phyloP scores from a whole-genome alignment of 2,329 filamentous ascomycete genomes.

The Fusarium sp. region DNA sequence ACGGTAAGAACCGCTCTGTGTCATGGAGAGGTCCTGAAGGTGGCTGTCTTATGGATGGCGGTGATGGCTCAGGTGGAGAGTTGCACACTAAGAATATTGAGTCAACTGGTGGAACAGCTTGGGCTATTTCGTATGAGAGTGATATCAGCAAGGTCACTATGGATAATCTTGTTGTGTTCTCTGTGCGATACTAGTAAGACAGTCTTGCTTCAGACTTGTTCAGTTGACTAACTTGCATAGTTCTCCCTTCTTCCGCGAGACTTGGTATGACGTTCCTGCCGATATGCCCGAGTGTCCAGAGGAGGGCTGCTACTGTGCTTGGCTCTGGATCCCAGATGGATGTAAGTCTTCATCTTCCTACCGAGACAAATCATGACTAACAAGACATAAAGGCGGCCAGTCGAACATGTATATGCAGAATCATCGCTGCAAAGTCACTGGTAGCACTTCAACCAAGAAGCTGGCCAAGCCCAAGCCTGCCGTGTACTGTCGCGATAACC shows the following conservation, averaged over 20 bases:
- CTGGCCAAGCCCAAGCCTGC: constrained; percentile 56
- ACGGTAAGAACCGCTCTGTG: constrained; percentile 58
- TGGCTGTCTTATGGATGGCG: constrained; percentile 43
- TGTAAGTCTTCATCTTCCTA: constrained; percentile 19
- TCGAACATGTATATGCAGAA: constrained; percentile 59
- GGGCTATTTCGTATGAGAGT: constrained; percentile 61
- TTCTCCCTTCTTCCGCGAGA: constrained; percentile 47
- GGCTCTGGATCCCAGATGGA: constrained; percentile 48
- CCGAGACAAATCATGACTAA: neutral
- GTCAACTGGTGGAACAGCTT: constrained; percentile 59
- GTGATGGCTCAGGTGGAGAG: constrained; percentile 55
- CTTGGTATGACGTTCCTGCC: constrained; percentile 46
- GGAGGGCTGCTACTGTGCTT: constrained; percentile 47
- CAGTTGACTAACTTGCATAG: constrained; percentile 12
- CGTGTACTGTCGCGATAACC: constrained; percentile 56
- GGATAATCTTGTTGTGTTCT: constrained; percentile 64
- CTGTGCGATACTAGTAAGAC: constrained; percentile 56
- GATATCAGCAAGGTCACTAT: constrained; percentile 60
- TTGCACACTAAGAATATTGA: constrained; percentile 59
- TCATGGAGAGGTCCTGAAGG: constrained; percentile 56
- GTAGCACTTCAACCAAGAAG: constrained; percentile 53
- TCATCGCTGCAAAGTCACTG: constrained; percentile 60
- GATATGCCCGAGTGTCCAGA: constrained; percentile 46
- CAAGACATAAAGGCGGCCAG: constrained; percentile 32
- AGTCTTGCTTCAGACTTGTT: neutral